Evolutionary conservation across 208 protist genomes (phyloP), one percentile per base, ranked within the genome.

Genomic region (Acanthamoeba polyphaga): DNA sequence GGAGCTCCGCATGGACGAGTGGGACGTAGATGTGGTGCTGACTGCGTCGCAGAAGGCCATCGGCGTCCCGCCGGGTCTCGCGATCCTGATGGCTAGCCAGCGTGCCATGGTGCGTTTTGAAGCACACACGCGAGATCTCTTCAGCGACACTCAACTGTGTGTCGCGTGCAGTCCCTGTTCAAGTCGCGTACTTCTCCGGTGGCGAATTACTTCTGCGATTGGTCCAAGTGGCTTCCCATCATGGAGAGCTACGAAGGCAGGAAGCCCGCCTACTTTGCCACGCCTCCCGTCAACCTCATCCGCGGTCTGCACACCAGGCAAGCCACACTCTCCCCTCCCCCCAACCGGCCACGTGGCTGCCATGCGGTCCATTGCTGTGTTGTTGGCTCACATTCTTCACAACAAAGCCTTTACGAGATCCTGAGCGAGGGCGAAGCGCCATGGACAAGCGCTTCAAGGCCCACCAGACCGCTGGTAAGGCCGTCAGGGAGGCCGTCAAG

Each of bases 31-130:
- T 34, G 80, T 93, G 27, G 93, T 92, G 24, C 32, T 95, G 43
- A 95, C 93, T 9, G 93, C 93, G 13, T 95, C 93, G n/a, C 93
- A 95, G 43, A 95, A 95, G 93, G 93, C 93, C 15, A 72, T 95
- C 32, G 93, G 93, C n/a, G 76, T 92, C 10, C 93, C 93, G 6
- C 80, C 93, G 17, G 93, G 93, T 19, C 82, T 95, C 12, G 53
- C 85, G 5, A 74, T 95, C 68, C 58, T 91, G 10, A 66, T 95
- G n/a, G 80, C 82, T 13, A 66, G 60, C 49, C 49, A 92, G 72
- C 38, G 93, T 27, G 93, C 93, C 15, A 92, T 95, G 93, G 93
- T 95, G 24, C 17, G 66, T 51, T 34, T n/a, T 27, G 29, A 38
- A 34, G 46, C 38, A 9, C 29, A 34, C 78, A 34, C 12, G 70